Conservation (phyloP, 2,329 filamentous ascomycete species). For the Neofusicoccum kwambonambiense region DNA sequence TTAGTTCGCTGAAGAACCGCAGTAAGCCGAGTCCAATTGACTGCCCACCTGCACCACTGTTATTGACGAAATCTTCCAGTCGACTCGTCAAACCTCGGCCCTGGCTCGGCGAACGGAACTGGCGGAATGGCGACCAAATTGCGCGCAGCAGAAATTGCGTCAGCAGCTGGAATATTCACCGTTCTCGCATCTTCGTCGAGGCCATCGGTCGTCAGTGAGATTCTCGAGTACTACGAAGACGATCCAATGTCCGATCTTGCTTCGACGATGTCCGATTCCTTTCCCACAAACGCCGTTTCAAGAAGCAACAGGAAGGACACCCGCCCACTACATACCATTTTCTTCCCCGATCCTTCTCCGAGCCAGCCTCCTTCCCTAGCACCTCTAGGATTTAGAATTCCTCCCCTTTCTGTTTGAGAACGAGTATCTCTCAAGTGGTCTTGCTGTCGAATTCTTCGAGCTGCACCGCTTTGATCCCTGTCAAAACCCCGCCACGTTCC, state of each 20-base stretch:
- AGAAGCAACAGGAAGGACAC: not conserved
- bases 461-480: too few species aligned
- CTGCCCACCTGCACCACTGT: not conserved
- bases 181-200: not conserved
- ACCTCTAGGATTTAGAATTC: not conserved
- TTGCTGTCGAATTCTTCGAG: not conserved
- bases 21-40: not conserved
- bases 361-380: not conserved
- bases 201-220: not conserved
- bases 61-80: not conserved
- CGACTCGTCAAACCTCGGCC: not conserved
- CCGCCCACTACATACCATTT: not conserved
- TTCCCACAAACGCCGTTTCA: not conserved
- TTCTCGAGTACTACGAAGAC: not conserved
- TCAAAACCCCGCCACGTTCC: too few species aligned
- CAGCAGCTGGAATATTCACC: not conserved
- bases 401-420: not conserved
- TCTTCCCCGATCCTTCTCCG: not conserved
- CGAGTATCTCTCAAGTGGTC: not conserved
- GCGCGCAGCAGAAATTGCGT: not conserved
- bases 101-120: not conserved
- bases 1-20: not conserved
- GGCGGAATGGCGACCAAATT: not conserved
- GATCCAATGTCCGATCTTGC: not conserved
- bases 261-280: not conserved